Evolutionary conservation across 768 basidiomycete genomes (phyloP).

Genomic region (Termitomyces sp.): DNA sequence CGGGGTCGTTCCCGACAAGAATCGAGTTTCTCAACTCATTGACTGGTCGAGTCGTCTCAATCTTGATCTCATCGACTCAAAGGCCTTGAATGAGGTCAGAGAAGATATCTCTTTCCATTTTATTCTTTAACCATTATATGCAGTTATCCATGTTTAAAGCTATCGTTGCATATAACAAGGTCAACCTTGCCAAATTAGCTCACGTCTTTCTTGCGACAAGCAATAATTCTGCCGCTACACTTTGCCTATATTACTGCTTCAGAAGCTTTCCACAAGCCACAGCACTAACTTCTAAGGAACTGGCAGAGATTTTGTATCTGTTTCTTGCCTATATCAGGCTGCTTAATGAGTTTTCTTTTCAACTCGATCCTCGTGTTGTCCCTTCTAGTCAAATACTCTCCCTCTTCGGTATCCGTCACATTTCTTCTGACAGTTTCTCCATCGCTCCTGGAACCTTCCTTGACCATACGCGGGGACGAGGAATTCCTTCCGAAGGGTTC

Average conservation of each 20-base stretch:
- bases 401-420: conserved; percentile 28
- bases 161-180: conserved; percentile 12
- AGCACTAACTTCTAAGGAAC: conserved; percentile 17
- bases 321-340: conserved; percentile 31
- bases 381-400: conserved; percentile 24
- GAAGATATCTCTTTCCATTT: background rate
- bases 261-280: conserved; percentile 19
- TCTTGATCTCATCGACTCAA: conserved; percentile 5
- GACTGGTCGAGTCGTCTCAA: conserved; percentile 17
- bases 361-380: conserved; percentile 19
- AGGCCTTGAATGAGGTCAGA: background rate
- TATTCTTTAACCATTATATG: background rate
- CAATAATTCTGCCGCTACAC: conserved; percentile 28
- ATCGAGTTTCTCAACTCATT: conserved; percentile 18
- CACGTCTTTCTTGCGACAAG: conserved; percentile 21
- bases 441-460: conserved; percentile 23
- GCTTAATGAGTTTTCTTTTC: conserved; percentile 22
- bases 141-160: conserved; percentile 19
- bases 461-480: background rate
- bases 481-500: background rate
- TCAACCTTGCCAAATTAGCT: conserved; percentile 26
- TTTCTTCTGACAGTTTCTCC: conserved; percentile 24
- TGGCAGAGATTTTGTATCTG: conserved; percentile 23
- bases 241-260: conserved; percentile 42
- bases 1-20: conserved; percentile 18